Conservation (phyloP, 2,329 filamentous ascomycete species). For the Gaeumannomyces tritici region DNA sequence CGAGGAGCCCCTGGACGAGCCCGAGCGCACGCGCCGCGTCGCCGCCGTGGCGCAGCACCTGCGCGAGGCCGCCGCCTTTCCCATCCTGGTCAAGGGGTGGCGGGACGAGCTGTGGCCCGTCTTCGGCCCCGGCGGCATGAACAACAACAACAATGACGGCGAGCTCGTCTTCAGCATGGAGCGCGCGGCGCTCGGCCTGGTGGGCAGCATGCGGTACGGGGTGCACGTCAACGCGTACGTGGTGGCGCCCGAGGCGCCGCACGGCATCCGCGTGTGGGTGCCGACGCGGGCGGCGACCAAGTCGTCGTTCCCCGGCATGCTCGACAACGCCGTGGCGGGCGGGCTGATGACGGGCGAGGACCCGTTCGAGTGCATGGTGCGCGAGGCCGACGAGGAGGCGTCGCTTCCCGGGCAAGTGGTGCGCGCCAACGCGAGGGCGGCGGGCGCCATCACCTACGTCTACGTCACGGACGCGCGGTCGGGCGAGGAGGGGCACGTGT, state of each 20-base stretch:
- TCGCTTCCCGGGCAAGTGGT: slow-evolving; percentile 64
- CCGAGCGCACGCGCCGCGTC: slow-evolving; percentile 49
- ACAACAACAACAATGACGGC: slow-evolving; percentile 27
- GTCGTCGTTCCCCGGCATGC: slow-evolving; percentile 80
- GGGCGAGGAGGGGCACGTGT: slow-evolving; percentile 71
- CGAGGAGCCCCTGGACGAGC: slow-evolving; percentile 43
- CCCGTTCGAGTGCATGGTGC: slow-evolving; percentile 71
- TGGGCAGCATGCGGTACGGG: slow-evolving; percentile 70
- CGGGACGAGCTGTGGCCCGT: slow-evolving; percentile 73
- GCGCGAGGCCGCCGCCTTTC: slow-evolving; percentile 61
- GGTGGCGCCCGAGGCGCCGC: slow-evolving; percentile 27
- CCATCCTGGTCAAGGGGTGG: slow-evolving; percentile 63
- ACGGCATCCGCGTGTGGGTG: slow-evolving; percentile 69
- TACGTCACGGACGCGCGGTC: slow-evolving; percentile 67
- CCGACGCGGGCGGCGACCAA: slow-evolving; percentile 68
- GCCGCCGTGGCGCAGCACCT: slow-evolving; percentile 54
- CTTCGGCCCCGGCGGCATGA: slow-evolving; percentile 46
- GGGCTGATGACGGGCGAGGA: slow-evolving; percentile 72
- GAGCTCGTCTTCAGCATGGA: slow-evolving; percentile 66
- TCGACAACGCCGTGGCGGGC: slow-evolving; percentile 90
- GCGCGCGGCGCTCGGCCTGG: slow-evolving; percentile 61
- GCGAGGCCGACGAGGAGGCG: slow-evolving; percentile 86
- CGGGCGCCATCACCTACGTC: slow-evolving; percentile 74
- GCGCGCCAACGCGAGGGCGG: slow-evolving; percentile 43
- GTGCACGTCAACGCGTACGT: slow-evolving; percentile 74